Evolutionary conservation across 495 filamentous ascomycete genomes (phyloP), one percentile per base, ranked within the genome.

Genomic region (Penicillium flavigenum): DNA sequence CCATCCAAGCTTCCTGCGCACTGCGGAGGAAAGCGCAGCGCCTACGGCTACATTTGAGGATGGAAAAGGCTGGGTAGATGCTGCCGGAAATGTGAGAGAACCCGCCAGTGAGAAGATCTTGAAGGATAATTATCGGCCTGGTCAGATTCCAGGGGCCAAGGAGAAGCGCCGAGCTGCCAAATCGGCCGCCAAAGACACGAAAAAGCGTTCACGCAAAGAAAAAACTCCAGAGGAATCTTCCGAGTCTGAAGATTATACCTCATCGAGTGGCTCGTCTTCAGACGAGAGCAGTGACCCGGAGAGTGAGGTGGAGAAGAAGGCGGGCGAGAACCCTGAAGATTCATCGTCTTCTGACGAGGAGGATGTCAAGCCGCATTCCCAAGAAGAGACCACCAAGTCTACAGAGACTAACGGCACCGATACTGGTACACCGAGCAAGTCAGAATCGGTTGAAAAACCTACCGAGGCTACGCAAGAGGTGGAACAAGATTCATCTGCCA

Each of bases 51-150:
- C 66, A 19, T 80, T 71, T 50, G 78, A 81, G 42, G 69, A 97
- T 29, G 91, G 86, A 16, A 89, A 89, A 61, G 93, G 94, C 0
- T 97, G 94, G 94, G 79, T 96, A 4, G 89, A 96, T 65, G 82
- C 84, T 61, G 75, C 84, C 17, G 94, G 92, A 2, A 84, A 86
- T 51, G 64, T 96, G 20, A 84, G 94, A 87, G 96, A 77, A 66
- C 57, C 50, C 59, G 60, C 63, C 59, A 63, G 71, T 63, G 66
- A 72, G 5, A 73, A 70, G 48, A 63, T 65, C 39, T 68, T 62
- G 10, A 77, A 67, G 47, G 59, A 65, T 12, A 58, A 74, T 31
- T 69, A 70, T 32, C 65, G 58, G 24, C 75, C 76, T 11, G 76
- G 76, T 7, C 59, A 75, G 47, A 50, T 72, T 26, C 49, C 67